Evolutionary conservation across 2,329 filamentous ascomycete genomes (phyloP).

Genomic region (Scedosporium boydii): DNA sequence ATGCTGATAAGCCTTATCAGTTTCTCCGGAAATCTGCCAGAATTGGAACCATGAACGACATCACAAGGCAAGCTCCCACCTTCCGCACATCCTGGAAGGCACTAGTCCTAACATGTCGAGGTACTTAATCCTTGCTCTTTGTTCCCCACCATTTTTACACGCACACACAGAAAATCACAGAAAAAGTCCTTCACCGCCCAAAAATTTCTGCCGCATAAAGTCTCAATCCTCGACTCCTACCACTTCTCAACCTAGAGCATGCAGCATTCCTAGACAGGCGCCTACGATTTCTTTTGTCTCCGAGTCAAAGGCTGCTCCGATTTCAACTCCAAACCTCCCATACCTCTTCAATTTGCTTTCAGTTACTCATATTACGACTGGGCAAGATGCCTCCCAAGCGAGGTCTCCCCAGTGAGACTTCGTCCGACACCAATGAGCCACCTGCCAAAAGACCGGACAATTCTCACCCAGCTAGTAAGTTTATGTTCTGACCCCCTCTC

Average conservation of each 20-base stretch:
- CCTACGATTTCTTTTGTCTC: too few species aligned
- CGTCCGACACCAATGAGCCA: not conserved
- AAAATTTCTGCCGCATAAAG: constrained; percentile 4
- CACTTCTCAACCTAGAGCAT: too few species aligned
- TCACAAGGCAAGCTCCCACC: not conserved
- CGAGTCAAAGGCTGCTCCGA: not conserved
- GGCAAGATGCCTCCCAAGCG: not conserved
- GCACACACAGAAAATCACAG: not conserved
- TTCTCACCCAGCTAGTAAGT: not conserved
- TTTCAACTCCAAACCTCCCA: not conserved
- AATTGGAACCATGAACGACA: not conserved
- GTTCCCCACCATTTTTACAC: not conserved
- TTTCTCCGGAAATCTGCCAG: constrained; percentile 5
- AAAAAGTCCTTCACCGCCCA: constrained; percentile 5
- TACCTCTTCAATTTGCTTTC: not conserved
- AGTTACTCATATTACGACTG: not conserved
- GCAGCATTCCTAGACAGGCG: too few species aligned
- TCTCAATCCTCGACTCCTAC: not conserved
- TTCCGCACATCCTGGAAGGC: not conserved
- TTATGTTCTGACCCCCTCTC: not conserved
- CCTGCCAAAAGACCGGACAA: not conserved
- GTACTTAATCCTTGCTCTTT: not conserved
- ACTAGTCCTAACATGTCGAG: too few species aligned
- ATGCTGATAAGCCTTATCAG: constrained; percentile 8
- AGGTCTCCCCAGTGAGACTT: not conserved